phyloP scores from a whole-genome alignment of 192 early-diverging fungal genomes.

The Entomortierella lignicola region DNA sequence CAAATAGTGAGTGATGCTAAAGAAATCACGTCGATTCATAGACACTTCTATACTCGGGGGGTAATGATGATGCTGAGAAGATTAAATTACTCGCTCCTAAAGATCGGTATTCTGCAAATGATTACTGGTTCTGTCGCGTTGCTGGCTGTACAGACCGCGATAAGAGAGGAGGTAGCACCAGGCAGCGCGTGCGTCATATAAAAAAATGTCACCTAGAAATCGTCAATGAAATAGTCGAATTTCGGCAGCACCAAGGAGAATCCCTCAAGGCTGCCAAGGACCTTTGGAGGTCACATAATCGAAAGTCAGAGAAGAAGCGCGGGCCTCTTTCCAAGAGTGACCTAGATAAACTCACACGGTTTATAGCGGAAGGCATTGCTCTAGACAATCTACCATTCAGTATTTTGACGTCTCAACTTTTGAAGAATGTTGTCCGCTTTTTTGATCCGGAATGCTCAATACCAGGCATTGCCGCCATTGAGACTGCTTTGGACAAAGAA shows the following conservation, averaged over 20 bases:
- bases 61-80: neutral
- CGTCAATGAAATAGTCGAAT: neutral
- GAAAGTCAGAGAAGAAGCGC: neutral
- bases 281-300: neutral
- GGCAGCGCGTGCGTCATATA: no score
- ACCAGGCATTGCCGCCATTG: neutral
- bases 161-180: no score
- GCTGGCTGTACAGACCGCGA: no score
- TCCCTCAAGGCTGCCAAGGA: neutral
- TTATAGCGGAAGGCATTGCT: neutral
- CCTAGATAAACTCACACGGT: neutral
- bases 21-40: neutral
- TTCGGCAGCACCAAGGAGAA: neutral
- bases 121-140: neutral
- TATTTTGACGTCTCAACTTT: neutral
- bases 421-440: neutral
- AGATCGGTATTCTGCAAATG: neutral
- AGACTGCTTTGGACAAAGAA: neutral
- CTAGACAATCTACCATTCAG: neutral
- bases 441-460: neutral
- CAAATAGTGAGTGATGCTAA: neutral
- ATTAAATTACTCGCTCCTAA: neutral
- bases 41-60: neutral
- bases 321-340: neutral
- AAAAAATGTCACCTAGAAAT: neutral